These are phyloP conservation scores for Phoma sp. DNA, from an alignment of 2,329 filamentous ascomycete species.

Conservation along the genomic window DNA sequence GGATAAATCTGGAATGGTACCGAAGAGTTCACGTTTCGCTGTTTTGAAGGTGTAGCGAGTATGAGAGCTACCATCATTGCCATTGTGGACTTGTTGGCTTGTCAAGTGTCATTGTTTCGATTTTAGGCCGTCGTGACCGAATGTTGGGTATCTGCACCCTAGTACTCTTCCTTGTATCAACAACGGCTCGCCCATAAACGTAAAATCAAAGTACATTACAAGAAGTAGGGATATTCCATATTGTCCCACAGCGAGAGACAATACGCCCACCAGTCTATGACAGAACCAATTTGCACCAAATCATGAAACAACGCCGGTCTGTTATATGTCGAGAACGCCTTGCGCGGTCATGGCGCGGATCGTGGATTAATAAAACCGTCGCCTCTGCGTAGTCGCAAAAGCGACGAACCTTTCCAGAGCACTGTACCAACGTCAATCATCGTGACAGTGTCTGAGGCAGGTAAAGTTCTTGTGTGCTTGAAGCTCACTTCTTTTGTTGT, in stretches of 20 bases:
- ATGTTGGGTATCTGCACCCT: constrained; percentile 4
- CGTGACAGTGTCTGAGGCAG: neutral
- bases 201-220: constrained; percentile 23
- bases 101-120: constrained; percentile 10
- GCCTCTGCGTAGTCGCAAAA: constrained; percentile 2
- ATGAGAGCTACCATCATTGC: constrained; percentile 7
- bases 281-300: constrained; percentile 4
- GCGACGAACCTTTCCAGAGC: constrained; percentile 7
- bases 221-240: constrained; percentile 10
- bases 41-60: constrained; percentile 8
- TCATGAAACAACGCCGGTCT: constrained; percentile 8
- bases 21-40: neutral
- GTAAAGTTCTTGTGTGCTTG: neutral
- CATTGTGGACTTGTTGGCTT: constrained; percentile 8
- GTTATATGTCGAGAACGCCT: constrained; percentile 9
- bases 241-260: constrained; percentile 2
- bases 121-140: constrained; percentile 4
- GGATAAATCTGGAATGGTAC: neutral
- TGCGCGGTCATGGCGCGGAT: constrained; percentile 3
- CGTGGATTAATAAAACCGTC: constrained; percentile 6
- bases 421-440: constrained; percentile 15
- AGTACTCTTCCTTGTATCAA: constrained; percentile 5
- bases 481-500: constrained; percentile 44
- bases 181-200: constrained; percentile 11
- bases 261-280: constrained; percentile 14